A percentile compares a stretch with the other conserved stretches of the same genome.
These are phyloP conservation scores for Chloris gayana DNA, from an alignment of 176 grass and related monocot species.

Conservation along the genomic window DNA sequence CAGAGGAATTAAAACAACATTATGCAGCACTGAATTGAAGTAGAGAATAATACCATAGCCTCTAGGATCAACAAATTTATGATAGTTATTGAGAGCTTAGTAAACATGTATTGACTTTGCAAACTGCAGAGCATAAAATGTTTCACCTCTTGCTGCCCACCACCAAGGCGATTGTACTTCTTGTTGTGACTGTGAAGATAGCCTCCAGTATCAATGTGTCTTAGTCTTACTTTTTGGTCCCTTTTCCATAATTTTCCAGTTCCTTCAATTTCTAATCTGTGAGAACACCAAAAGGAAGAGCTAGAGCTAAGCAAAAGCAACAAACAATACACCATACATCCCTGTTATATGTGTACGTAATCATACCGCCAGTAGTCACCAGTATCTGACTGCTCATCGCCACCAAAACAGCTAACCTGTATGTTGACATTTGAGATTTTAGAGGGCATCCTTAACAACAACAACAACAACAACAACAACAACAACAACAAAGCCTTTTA, in stretches of 20 bases:
- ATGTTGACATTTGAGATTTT: conserved; percentile 36
- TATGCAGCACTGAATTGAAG: neutral
- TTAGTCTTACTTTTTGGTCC: conserved; percentile 65
- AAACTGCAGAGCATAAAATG: conserved; percentile 12
- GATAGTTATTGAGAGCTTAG: neutral
- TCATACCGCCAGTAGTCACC: conserved; percentile 77
- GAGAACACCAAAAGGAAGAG: conserved; percentile 6
- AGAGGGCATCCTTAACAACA: neutral
- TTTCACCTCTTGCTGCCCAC: conserved; percentile 82
- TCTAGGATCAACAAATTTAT: neutral
- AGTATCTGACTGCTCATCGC: conserved; percentile 60
- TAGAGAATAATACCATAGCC: neutral
- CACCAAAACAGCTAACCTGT: conserved; percentile 84
- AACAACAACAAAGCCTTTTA: no score
- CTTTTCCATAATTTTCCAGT: conserved; percentile 69
- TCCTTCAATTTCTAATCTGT: conserved; percentile 79
- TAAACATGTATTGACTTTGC: neutral
- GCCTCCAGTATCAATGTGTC: conserved; percentile 72
- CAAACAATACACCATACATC: neutral
- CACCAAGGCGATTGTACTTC: conserved; percentile 77
- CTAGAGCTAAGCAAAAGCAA: conserved; percentile 13
- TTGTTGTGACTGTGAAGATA: conserved; percentile 85
- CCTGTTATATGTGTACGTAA: conserved; percentile 1
- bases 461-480: no score
- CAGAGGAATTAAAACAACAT: neutral